Evolutionary conservation across 2,329 filamentous ascomycete genomes (phyloP), one percentile per base, ranked within the genome.

Genomic region (Plenodomus lindquistii): DNA sequence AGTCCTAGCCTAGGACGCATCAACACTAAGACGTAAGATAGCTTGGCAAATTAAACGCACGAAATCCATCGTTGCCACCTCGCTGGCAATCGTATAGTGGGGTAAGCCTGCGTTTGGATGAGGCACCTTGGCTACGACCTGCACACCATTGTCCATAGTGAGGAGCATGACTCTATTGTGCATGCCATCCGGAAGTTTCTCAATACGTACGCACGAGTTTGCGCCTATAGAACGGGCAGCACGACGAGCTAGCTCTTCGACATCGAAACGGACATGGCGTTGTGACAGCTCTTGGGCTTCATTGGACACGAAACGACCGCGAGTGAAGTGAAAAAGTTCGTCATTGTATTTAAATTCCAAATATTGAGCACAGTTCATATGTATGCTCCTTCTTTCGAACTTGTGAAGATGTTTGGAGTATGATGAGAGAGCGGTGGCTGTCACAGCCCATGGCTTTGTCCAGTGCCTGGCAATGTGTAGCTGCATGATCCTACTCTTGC

Each of bases 1-100:
- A 29, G 63, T 63, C 18, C 63, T 61, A 13, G 56, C 57, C 67
- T 74, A 18, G 5, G 35, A 20, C 50, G 29, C 6, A 27, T 52
- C 43, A 52, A 37, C 43, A 22, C 42, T 20, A 37, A 13, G 42
- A 42, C 4, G 8, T 4, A 37, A 18, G 16, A 5, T 37, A 9
- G 13, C 10, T 8, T 10, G 13, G 16, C 40, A 37, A 36, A 36
- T 50, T 19, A 27, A 45, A 46, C 42, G 11, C 59, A 71, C 66
- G 44, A 67, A 68, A 22, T 66, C 60, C 68, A 73, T 71, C 13
- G 71, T 73, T 2, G 72, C 72, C 31, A 70, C 70, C 54, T 72
- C 69, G 40, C 67, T 73, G 7, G 71, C 70, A 18, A 69, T 74
- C 7, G 65, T 71, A 22, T 63, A 66, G 47, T 70, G 67, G 24